These are phyloP conservation scores for Ustilaginoidea virens DNA, from an alignment of 2,329 filamentous ascomycete genomes.

Conservation along the genomic window DNA sequence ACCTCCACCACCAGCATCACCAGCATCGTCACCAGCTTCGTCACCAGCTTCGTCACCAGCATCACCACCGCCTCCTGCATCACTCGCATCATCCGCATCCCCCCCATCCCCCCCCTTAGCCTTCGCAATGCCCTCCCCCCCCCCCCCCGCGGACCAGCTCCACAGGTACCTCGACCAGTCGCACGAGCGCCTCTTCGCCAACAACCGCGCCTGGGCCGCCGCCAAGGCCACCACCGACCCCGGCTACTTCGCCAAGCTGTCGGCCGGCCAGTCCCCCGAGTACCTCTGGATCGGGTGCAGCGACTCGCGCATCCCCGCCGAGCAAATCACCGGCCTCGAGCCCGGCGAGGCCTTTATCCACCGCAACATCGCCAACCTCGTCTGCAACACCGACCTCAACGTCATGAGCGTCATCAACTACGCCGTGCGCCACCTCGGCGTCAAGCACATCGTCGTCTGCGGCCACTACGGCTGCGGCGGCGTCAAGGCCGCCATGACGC, in stretches of 20 bases:
- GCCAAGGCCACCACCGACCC: slow-evolving; percentile 42
- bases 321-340: slow-evolving; percentile 65
- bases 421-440: slow-evolving; percentile 64
- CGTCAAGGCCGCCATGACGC: slow-evolving; percentile 59
- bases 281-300: slow-evolving; percentile 85
- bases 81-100: neutral
- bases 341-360: slow-evolving; percentile 91
- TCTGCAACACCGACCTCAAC: slow-evolving; percentile 67
- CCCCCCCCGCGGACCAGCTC: slow-evolving; percentile 3
- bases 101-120: neutral
- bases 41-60: neutral
- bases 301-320: slow-evolving; percentile 83
- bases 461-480: slow-evolving; percentile 68
- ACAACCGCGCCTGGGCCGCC: slow-evolving; percentile 51
- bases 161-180: slow-evolving; percentile 40
- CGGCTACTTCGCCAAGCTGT: slow-evolving; percentile 48
- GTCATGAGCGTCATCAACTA: slow-evolving; percentile 75
- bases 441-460: slow-evolving; percentile 69
- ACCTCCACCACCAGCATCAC: neutral
- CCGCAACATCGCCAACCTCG: slow-evolving; percentile 86
- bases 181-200: slow-evolving; percentile 53
- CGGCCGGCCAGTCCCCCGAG: slow-evolving; percentile 50
- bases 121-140: slow-evolving; percentile 4
- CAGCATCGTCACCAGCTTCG: neutral
- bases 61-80: neutral